Conservation (phyloP, 176 grass and related monocot species). For the Eragrostis curvula region DNA sequence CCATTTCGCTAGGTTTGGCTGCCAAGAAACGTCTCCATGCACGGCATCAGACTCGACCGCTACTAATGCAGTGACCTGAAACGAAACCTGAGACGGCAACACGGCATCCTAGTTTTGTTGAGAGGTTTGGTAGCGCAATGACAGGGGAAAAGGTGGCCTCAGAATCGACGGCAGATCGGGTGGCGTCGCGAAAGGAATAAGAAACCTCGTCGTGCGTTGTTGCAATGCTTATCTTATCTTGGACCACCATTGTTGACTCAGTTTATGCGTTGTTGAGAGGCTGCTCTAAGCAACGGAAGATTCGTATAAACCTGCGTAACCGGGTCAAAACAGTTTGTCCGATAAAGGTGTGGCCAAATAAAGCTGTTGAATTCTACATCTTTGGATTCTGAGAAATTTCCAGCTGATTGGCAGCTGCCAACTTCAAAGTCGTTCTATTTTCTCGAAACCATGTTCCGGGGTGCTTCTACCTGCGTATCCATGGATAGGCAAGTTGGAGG, state of each 20-base stretch:
- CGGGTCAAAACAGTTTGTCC: constrained; percentile 30
- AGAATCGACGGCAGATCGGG: constrained; percentile 1
- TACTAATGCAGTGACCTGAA: not conserved
- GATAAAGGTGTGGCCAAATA: too few relatives aligned
- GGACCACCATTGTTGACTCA: constrained; percentile 32
- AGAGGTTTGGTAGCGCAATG: not conserved
- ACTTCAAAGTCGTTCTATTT: not conserved
- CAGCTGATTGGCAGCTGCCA: not conserved
- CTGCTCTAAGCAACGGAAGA: constrained; percentile 24
- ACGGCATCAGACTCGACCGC: not conserved
- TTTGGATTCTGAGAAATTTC: constrained; percentile 20
- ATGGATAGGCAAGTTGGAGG: not conserved
- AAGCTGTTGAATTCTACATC: not conserved
- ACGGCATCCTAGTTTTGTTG: constrained; percentile 21
- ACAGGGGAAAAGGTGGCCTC: not conserved
- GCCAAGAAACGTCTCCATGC: not conserved
- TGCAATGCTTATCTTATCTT: constrained; percentile 10
- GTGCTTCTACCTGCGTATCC: not conserved
- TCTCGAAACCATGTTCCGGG: not conserved
- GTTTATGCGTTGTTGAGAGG: not conserved
- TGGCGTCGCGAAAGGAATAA: not conserved
- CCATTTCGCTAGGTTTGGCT: constrained; percentile 11
- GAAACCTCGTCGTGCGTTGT: constrained; percentile 7
- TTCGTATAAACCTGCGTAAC: constrained; percentile 30
- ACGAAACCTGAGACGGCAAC: not conserved